Evolutionary conservation across 2,329 filamentous ascomycete genomes (phyloP), one percentile per base, ranked within the genome.

Genomic region (Aspergillus costaricaensis): DNA sequence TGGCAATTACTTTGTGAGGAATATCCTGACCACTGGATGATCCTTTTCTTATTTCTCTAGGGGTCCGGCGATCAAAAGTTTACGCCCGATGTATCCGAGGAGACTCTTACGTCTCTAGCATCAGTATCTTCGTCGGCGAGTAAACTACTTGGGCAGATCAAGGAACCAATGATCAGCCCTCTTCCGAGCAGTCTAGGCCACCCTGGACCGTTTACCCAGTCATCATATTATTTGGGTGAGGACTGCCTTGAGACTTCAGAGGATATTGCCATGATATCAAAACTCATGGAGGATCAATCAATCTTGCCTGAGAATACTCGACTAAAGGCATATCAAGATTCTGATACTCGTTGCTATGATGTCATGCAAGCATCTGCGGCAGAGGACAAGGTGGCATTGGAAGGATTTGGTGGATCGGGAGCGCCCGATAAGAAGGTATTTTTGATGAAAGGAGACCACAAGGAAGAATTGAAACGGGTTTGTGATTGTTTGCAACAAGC

Each of bases 271-370:
- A 14, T 15, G 61, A 62, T 74, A 0, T 74, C 71, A 8, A 79
- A 83, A 64, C 80, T 83, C 76, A 72, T 70, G 39, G 80, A 77
- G 44, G 81, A 83, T 43, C 72, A 78, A 8, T 65, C 74, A 9
- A 78, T 80, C 57, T 75, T 83, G 21, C 73, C 74, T 8, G 74
- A 83, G 62, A 83, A 66, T 75, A 81, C 65, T 77, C 81, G 14
- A 71, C 75, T 48, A 83, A 82, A 61, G 70, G 80, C 4, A 77
- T 76, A 47, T 72, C 82, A 63, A 68, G 70, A 14, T 19, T 71
- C 74, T 54, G 82, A 82, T 77, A 74, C 79, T 62, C 74, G 74
- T 12, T 74, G 80, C 57, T 84, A 84, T 60, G 73, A 79, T 32
- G 82, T 81, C 62, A 17, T 61, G 14, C 64, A 66, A 47, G 60